Conservation (phyloP, 2,329 filamentous ascomycete genomes). For the Whalleya microplaca region DNA sequence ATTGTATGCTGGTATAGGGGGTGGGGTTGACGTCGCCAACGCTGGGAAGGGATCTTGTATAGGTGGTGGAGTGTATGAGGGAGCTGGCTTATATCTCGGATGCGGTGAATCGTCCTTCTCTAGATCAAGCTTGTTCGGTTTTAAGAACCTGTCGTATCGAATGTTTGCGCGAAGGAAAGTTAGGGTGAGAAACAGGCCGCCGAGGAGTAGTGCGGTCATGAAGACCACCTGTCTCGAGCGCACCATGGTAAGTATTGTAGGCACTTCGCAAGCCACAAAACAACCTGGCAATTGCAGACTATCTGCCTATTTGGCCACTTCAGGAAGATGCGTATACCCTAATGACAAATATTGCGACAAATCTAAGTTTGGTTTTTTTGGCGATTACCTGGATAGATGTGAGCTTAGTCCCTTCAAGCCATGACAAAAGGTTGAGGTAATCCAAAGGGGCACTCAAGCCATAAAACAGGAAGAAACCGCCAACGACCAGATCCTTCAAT, state of each 20-base stretch:
- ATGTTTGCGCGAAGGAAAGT: slow-evolving; percentile 16
- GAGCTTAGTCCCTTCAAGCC: no score
- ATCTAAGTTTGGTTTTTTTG: no score
- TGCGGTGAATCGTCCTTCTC: slow-evolving; percentile 12
- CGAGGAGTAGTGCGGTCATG: slow-evolving; percentile 17
- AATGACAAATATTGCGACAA: no score
- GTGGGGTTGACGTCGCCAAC: slow-evolving; percentile 39
- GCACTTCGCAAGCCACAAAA: not conserved
- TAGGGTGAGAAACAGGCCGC: slow-evolving; percentile 19
- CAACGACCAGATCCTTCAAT: no score
- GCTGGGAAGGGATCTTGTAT: slow-evolving; percentile 48
- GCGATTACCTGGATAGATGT: no score
- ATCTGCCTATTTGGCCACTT: no score
- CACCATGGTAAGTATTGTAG: slow-evolving; percentile 5
- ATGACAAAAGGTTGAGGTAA: no score
- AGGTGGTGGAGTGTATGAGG: slow-evolving; percentile 41
- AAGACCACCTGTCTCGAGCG: slow-evolving; percentile 24
- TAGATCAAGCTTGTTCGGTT: slow-evolving; percentile 4
- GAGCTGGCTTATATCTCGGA: slow-evolving; percentile 40
- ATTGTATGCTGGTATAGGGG: slow-evolving; percentile 51
- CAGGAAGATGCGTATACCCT: no score
- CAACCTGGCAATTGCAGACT: no score
- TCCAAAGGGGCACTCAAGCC: no score
- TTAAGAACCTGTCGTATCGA: slow-evolving; percentile 8
- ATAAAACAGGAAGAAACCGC: no score